Evolutionary conservation across 768 basidiomycete genomes (phyloP), one percentile per base, ranked within the genome.

Genomic region (Chalciporus chontae): DNA sequence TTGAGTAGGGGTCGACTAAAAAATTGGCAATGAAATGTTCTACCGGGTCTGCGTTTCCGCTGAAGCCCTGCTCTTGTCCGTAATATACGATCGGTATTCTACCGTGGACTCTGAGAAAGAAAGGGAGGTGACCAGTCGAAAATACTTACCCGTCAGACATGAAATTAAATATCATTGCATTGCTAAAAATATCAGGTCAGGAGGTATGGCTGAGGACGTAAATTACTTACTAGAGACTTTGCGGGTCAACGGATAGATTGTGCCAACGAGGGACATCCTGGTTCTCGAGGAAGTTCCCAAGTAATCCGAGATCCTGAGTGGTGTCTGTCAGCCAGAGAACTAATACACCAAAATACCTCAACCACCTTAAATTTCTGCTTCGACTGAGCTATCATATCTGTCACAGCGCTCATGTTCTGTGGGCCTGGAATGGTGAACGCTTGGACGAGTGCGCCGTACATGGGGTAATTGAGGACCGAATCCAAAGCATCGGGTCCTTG

Each of bases 21-120:
- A 24, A n/a, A 5, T 17, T 7, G 19, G 26, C 15, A 26, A 26
- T 6, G 23, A 26, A 10, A 48, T 19, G 26, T 59, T 77, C 57
- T 64, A 87, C 84, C 31, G 88, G 88, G 59, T 90, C 87, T 8
- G 64, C 68, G 59, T 68, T 70, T 29, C 88, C 89, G 48, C 68
- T 71, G 64, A 87, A 84, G 36, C 74, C 70, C 62, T 90, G 88
- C 58, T 90, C 89, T 67, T 87, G 86, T 2, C 89, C 88, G 52
- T 88, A 87, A 64, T 90, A 91, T 10, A 88, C 78, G 51, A 90
- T 81, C 0, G 89, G 88, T 56, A 89, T 87, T n/a, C 75, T 76
- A 40, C 38, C 10, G 44, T 23, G 15, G 14, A 43, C 18, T 24
- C 23, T 47, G 42, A 45, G 45, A 26, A 24, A 23, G 24, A 37